Base-by-base conservation (phyloP, 768 basidiomycete species). In the Tephrocybe rancida region DNA sequence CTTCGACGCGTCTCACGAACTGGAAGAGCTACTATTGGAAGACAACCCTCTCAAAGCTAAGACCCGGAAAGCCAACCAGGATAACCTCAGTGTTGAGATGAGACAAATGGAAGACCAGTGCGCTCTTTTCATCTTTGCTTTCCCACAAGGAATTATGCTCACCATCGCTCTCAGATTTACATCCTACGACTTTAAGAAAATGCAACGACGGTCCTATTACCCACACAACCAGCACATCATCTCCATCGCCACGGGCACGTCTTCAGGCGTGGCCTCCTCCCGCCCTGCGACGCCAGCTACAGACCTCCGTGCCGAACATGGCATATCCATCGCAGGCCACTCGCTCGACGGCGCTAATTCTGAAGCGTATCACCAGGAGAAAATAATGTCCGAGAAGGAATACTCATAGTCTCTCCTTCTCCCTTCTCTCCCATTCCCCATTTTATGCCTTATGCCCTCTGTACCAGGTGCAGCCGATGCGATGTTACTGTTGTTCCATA, bases 81-180 rank as follows among this genome's bases (percentile, higher is more conserved):
- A 97, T 61, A 87, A 85, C 52, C 72, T 99, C 47, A 92, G 89
- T 56, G 82, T 84, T 0, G 97, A 99, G 70, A 95, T 95, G 92
- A 78, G 91, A 55, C 88, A 94, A 73, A 97, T 98, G 95, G 97
- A 99, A 72, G 95, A 98, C 67, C 95, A 96, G 95, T 98, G 64
- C 55, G n/a, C 47, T 50, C 47, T 59, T 57, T 29, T 52, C 50
- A 43, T 26, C 51, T 35, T 19, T 9, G 55, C 44, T 57, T 19
- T 39, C 51, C n/a, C n/a, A n/a, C n/a, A n/a, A n/a, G n/a, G n/a
- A n/a, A 46, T 43, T 26, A 7, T 57, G 42, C 10, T 41, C 46
- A 24, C n/a, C 19, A 44, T 44, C 16, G 8, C 24, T 29, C 18
- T 14, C 60, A 96, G 94, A 70, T 97, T 97, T 69, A 87, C 88